phyloP scores from a whole-genome alignment of 2,329 filamentous ascomycete species.

The Colletotrichum kahawae region DNA sequence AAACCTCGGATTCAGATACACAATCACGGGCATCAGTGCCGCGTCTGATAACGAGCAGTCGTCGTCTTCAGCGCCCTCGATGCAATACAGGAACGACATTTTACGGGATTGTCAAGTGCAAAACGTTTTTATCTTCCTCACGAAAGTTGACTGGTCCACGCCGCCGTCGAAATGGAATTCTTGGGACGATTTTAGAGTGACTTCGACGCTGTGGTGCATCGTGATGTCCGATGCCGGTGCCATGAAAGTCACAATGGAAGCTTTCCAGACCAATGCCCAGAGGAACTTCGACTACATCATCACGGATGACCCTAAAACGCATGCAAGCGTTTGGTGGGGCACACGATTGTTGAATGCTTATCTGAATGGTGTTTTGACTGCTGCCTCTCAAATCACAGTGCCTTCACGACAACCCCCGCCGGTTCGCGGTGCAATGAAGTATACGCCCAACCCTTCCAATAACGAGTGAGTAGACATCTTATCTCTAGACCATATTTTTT shows the following conservation, averaged over 20 bases:
- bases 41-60: neutral
- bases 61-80: neutral
- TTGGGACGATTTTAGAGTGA: neutral
- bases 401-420: neutral
- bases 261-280: rapidly evolving
- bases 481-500: rapidly evolving
- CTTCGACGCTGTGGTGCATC: neutral
- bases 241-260: neutral
- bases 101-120: neutral
- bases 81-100: neutral
- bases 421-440: neutral
- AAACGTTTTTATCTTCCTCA: neutral
- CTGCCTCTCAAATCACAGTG: neutral
- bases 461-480: neutral
- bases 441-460: neutral
- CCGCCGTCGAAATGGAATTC: neutral
- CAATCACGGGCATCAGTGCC: neutral
- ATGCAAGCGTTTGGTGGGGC: neutral
- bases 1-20: neutral
- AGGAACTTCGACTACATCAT: neutral
- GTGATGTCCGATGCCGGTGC: neutral
- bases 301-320: neutral
- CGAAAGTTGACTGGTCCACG: neutral
- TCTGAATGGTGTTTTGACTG: neutral
- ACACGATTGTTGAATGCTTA: neutral